Evolutionary conservation across 495 filamentous ascomycete species (phyloP).

Genomic region (Aspergillus saccharolyticus): DNA sequence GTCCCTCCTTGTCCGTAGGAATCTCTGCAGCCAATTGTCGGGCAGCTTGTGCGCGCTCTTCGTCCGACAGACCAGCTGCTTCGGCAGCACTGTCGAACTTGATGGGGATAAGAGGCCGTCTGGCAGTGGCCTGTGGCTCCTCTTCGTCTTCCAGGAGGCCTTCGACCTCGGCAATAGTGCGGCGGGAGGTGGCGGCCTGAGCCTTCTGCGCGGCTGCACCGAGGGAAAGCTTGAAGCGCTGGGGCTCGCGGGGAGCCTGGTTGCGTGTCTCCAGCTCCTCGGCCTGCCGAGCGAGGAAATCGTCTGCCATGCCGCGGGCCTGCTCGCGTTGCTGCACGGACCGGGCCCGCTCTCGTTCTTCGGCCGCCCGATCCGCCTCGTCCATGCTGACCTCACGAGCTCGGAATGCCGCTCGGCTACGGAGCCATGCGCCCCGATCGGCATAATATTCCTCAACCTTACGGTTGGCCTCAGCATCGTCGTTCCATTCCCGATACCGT

Average conservation of each 20-base stretch:
- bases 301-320: slow-evolving; percentile 81
- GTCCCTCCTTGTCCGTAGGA: slow-evolving; percentile 74
- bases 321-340: slow-evolving; percentile 70
- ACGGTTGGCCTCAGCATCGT: slow-evolving; percentile 69
- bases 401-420: slow-evolving; percentile 70
- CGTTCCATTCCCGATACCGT: slow-evolving; percentile 76
- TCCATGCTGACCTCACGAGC: slow-evolving; percentile 68
- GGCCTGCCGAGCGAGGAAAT: slow-evolving; percentile 85
- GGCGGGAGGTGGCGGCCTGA: slow-evolving; percentile 64
- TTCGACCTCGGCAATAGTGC: slow-evolving; percentile 90
- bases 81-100: slow-evolving; percentile 76
- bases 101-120: slow-evolving; percentile 84
- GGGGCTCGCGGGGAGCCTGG: slow-evolving; percentile 62
- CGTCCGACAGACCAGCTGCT: slow-evolving; percentile 67
- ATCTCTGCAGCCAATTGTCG: slow-evolving; percentile 84
- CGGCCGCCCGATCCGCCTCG: slow-evolving; percentile 72
- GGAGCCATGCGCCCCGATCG: slow-evolving; percentile 77
- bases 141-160: slow-evolving; percentile 92
- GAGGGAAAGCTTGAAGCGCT: slow-evolving; percentile 90
- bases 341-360: slow-evolving; percentile 66
- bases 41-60: slow-evolving; percentile 75
- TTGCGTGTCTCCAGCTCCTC: slow-evolving; percentile 64
- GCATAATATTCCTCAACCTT: slow-evolving; percentile 79
- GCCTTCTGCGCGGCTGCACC: slow-evolving; percentile 81
- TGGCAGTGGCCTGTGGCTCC: slow-evolving; percentile 63